Base-by-base conservation (phyloP, 768 basidiomycete genomes). In the Tylopilus rubrobrunneus region DNA sequence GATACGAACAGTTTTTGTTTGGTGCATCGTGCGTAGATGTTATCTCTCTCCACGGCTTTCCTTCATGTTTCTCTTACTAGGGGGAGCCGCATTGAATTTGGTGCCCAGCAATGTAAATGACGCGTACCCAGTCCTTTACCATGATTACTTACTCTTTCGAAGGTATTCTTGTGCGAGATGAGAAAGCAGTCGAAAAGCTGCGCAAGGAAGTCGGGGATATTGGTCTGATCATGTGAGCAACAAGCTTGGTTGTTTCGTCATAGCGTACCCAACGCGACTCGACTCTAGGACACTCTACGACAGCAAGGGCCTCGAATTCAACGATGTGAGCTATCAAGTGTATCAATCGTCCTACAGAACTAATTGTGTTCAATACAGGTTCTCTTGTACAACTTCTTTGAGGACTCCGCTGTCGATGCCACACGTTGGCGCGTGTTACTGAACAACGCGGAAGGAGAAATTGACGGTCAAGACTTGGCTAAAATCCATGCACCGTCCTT, bases 111-210 rank as follows among this genome's bases (percentile, higher is more conserved):
- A 70, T 87, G 86, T 86, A 51, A 49, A 73, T 53, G n/a, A 40
- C 0, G 15, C 41, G 19, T 21, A 11, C 28, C 8, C 7, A 25
- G 6, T 11, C 17, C 0, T 2, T 7, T 42, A 0, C 15, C 0
- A 21, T 51, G 8, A 28, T 51, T 21, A 36, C 19, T 36, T 28
- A n/a, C 8, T 4, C 25, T 8, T 17, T 25, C 3, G 3, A 42
- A 89, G 87, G 84, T 55, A 85, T 89, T 31, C 70, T 89, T 4
- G 87, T 89, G 7, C 83, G 87, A 6, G 73, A 87, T 49, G 76
- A 85, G 0, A 66, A 63, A 7, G 82, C 85, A 2, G 68, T 73
- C 23, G 62, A 81, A 7, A 71, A 69, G 43, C 64, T 89, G 11
- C 69, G 73, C 45, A 59, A 71, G 21, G 74, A 82, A 61, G 74